Evolutionary conservation across 352 stramenopile species (phyloP).

Genomic region (Pythium apleroticum): DNA sequence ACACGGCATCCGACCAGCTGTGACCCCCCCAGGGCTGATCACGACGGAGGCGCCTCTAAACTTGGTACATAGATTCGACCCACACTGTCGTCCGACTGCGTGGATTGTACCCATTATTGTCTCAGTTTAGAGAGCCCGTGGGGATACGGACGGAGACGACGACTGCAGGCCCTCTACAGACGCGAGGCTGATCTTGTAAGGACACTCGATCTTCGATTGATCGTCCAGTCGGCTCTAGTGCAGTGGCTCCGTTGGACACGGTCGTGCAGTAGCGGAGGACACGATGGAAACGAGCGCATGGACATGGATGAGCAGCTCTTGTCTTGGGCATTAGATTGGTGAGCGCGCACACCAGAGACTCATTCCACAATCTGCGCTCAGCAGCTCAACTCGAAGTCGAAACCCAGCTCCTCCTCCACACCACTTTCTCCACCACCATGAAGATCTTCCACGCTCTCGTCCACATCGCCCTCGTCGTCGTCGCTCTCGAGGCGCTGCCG

Average conservation of each 20-base stretch:
- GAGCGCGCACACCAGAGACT: not conserved
- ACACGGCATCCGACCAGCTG: not conserved
- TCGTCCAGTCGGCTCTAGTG: no score
- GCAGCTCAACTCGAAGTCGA: no score
- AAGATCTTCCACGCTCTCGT: not conserved
- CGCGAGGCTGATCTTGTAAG: not conserved
- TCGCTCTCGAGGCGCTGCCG: not conserved
- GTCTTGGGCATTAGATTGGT: no score
- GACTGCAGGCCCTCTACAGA: not conserved
- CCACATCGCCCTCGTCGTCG: not conserved
- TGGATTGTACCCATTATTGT: no score
- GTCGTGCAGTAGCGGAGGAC: not conserved
- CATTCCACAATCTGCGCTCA: constrained; percentile 6
- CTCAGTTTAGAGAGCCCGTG: not conserved
- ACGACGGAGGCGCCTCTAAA: not conserved
- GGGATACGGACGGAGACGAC: no score
- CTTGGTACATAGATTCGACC: no score
- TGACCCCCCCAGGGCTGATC: not conserved
- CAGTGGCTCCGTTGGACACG: not conserved
- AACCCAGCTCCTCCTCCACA: not conserved
- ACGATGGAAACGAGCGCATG: no score
- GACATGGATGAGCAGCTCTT: no score
- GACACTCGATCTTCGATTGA: not conserved
- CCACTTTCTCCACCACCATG: constrained; percentile 1
- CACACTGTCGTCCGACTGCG: no score